These are phyloP conservation scores for Golubevia sp. DNA, from an alignment of 1,284 basidiomycete genomes.

Conservation along the genomic window DNA sequence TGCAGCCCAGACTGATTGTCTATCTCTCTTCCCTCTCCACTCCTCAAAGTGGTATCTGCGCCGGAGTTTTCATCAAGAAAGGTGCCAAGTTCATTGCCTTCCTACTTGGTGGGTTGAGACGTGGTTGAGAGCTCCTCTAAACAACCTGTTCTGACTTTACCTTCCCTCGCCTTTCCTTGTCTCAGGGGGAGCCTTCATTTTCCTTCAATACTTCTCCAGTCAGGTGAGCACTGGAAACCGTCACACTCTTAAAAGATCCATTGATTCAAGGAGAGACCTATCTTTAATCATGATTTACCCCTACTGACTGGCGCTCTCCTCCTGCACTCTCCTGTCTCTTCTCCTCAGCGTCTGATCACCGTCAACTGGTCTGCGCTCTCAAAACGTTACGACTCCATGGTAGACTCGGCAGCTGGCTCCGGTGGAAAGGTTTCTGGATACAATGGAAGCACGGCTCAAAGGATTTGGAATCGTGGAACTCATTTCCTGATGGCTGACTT, in stretches of 20 bases:
- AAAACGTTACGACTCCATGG: constrained; percentile 71
- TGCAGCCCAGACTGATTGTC: neutral
- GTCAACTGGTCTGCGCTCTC: constrained; percentile 77
- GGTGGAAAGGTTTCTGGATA: constrained; percentile 69
- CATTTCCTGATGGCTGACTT: constrained; percentile 92
- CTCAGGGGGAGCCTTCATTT: neutral
- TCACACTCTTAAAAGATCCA: too few species aligned
- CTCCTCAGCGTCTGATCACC: constrained; percentile 69
- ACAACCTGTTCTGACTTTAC: too few species aligned
- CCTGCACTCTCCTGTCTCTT: constrained; percentile 10
- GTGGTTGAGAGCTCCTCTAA: too few species aligned
- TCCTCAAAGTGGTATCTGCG: constrained; percentile 71
- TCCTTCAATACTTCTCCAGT: neutral
- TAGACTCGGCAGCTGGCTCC: constrained; percentile 70
- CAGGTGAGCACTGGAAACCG: neutral
- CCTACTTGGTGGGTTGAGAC: constrained; percentile 72
- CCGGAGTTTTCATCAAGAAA: constrained; percentile 92
- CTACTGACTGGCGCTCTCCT: too few species aligned
- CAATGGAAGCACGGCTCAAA: constrained; percentile 63
- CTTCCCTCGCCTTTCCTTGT: too few species aligned
- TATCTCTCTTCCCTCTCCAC: constrained; percentile 9
- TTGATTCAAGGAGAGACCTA: too few species aligned
- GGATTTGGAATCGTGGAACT: constrained; percentile 74
- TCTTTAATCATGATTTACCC: too few species aligned
- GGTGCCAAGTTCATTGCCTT: constrained; percentile 83